These are phyloP conservation scores for Candida adriatica DNA, from an alignment of 805 yeast species.

Conservation along the genomic window DNA sequence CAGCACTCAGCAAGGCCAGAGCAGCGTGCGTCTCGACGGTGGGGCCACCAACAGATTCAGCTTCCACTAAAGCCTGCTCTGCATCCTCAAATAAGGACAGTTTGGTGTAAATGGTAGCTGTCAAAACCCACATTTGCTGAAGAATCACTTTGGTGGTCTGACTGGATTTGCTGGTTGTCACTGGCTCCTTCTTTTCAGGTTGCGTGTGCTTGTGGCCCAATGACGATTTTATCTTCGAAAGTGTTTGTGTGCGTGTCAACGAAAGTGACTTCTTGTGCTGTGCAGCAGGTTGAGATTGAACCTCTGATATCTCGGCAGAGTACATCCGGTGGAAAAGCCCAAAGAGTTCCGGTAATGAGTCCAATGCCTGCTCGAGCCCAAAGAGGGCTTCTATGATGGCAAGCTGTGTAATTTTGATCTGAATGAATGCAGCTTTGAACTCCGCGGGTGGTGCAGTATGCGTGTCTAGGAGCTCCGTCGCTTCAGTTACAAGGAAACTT, in stretches of 20 bases:
- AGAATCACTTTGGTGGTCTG: conserved; percentile 25
- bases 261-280: background rate
- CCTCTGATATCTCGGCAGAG: conserved; percentile 20
- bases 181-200: conserved; percentile 18
- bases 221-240: conserved; percentile 17
- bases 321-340: conserved; percentile 48
- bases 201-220: conserved; percentile 5
- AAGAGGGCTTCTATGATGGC: conserved; percentile 57
- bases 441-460: conserved; percentile 5
- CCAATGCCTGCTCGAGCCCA: conserved; percentile 55
- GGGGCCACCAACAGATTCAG: conserved; percentile 42
- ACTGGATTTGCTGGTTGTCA: conserved; percentile 6
- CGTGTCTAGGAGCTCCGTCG: conserved; percentile 25
- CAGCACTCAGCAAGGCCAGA: conserved; percentile 33
- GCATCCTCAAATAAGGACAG: conserved; percentile 52
- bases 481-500: conserved; percentile 41
- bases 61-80: conserved; percentile 66
- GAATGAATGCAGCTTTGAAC: conserved; percentile 34
- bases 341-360: conserved; percentile 60
- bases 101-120: conserved; percentile 56
- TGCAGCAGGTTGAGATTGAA: background rate
- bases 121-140: conserved; percentile 70
- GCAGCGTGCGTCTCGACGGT: conserved; percentile 43
- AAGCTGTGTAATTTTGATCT: conserved; percentile 69
- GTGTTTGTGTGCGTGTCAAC: conserved; percentile 13